Percentiles rank a stretch among this genome's conserved stretches.
phyloP scores from a whole-genome alignment of 331 rosid genomes.

The Quercus lobata region DNA sequence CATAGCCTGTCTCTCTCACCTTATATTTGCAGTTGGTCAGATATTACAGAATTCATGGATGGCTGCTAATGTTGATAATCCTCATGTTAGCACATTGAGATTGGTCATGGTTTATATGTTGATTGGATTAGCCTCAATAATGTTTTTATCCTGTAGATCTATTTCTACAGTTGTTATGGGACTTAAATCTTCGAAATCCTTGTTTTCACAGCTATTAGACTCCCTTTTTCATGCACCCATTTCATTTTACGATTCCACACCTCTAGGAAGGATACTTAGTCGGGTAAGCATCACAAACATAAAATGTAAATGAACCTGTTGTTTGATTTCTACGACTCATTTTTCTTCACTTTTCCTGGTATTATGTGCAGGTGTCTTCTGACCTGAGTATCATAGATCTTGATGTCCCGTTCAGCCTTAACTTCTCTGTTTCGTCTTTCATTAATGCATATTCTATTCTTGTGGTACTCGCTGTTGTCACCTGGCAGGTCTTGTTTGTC shows the following conservation, averaged over 20 bases:
- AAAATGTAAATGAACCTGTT: neutral
- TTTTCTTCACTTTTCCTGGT: neutral
- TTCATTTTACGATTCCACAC: conserved; percentile 87
- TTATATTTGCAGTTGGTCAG: conserved; percentile 46
- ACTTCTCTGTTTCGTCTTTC: conserved; percentile 5
- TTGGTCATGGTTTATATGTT: conserved; percentile 61
- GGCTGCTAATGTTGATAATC: conserved; percentile 72
- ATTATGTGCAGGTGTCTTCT: conserved; percentile 39
- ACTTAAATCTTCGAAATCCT: conserved; percentile 54
- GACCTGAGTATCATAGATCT: conserved; percentile 55
- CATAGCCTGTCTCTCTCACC: conserved; percentile 30
- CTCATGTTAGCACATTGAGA: conserved; percentile 40
- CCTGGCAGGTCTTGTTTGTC: conserved; percentile 61
- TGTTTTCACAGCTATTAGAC: conserved; percentile 40
- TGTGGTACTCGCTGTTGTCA: conserved; percentile 35
- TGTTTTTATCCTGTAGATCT: conserved; percentile 45
- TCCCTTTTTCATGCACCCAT: conserved; percentile 58
- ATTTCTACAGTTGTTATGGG: conserved; percentile 45
- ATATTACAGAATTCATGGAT: conserved; percentile 73
- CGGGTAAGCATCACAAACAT: conserved; percentile 46
- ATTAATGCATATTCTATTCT: conserved; percentile 24
- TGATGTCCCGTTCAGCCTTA: conserved; percentile 36
- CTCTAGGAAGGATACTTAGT: conserved; percentile 79
- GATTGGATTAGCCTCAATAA: conserved; percentile 48
- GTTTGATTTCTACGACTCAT: neutral